phyloP scores from a whole-genome alignment of 2,329 filamentous ascomycete species.

The Aspergillus fructus region DNA sequence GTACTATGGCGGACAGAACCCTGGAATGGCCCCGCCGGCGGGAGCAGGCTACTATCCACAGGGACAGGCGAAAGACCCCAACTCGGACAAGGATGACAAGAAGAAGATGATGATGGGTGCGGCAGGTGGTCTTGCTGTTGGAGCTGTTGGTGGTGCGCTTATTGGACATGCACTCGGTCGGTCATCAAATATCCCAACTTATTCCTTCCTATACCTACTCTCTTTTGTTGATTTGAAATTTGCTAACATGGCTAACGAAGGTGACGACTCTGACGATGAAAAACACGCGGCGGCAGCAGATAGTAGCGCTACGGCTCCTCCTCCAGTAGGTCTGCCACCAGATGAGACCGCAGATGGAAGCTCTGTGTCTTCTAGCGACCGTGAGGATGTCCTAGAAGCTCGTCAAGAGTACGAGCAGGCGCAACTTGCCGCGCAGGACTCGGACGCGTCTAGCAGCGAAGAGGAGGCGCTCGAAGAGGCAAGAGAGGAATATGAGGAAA shows the following conservation, averaged over 20 bases:
- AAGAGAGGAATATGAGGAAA: conserved; percentile 2
- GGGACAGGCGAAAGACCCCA: neutral
- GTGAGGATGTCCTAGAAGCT: conserved; percentile 4
- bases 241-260: too few species aligned
- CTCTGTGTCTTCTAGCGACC: conserved; percentile 2
- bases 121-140: conserved; percentile 2
- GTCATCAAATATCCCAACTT: neutral
- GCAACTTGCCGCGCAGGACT: conserved; percentile 1
- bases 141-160: neutral
- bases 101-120: conserved; percentile 1
- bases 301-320: neutral
- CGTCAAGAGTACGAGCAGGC: conserved; percentile 5
- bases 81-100: conserved; percentile 2
- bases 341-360: conserved; percentile 2
- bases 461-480: conserved; percentile 5
- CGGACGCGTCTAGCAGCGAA: conserved; percentile 6
- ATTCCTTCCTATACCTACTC: too few species aligned
- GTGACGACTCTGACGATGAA: conserved; percentile 1
- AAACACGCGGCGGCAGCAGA: neutral
- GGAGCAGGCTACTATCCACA: neutral
- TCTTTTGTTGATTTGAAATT: too few species aligned
- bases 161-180: conserved; percentile 3
- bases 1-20: neutral
- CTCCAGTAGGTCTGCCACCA: conserved; percentile 1
- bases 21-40: neutral